Conservation (phyloP, 257 asterid genomes). For the Orobanche coerulescens region DNA sequence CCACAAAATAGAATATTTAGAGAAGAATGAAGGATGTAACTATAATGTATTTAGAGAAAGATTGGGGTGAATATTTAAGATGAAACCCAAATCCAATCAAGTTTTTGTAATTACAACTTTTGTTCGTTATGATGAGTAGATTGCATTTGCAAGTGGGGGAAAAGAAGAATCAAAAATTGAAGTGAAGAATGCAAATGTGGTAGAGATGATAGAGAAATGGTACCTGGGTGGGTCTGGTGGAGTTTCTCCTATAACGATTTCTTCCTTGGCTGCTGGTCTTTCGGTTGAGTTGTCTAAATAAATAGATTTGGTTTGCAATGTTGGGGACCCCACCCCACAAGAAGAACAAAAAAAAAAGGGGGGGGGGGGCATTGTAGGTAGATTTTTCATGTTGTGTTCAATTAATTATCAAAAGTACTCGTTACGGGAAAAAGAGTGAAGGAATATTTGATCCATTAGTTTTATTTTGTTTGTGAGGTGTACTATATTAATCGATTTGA, state of each 20-base stretch:
- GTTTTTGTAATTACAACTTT: neutral
- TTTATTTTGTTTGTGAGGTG: too few species aligned
- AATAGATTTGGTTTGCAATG: neutral
- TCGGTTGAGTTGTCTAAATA: constrained; percentile 37
- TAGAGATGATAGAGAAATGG: constrained; percentile 67
- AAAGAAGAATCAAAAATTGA: constrained; percentile 51
- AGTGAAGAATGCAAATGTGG: constrained; percentile 76
- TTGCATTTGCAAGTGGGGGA: constrained; percentile 47
- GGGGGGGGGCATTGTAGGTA: too few species aligned
- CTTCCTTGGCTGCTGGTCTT: constrained; percentile 48
- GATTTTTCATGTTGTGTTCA: too few species aligned
- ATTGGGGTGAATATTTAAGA: neutral
- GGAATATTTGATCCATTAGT: neutral
- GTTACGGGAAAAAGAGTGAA: too few species aligned
- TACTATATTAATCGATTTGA: too few species aligned
- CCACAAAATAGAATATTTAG: too few species aligned
- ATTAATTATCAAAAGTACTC: too few species aligned
- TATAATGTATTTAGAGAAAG: neutral
- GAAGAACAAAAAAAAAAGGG: too few species aligned
- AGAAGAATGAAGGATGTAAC: too few species aligned
- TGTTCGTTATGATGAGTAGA: constrained; percentile 28
- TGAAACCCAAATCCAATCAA: too few species aligned
- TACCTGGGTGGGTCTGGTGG: constrained; percentile 68
- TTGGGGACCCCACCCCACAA: too few species aligned
- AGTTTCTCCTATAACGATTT: constrained; percentile 57